Evolutionary conservation across 805 yeast species (phyloP), one percentile per base, ranked within the genome.

Genomic region (Helenozyma rhizophorensis): DNA sequence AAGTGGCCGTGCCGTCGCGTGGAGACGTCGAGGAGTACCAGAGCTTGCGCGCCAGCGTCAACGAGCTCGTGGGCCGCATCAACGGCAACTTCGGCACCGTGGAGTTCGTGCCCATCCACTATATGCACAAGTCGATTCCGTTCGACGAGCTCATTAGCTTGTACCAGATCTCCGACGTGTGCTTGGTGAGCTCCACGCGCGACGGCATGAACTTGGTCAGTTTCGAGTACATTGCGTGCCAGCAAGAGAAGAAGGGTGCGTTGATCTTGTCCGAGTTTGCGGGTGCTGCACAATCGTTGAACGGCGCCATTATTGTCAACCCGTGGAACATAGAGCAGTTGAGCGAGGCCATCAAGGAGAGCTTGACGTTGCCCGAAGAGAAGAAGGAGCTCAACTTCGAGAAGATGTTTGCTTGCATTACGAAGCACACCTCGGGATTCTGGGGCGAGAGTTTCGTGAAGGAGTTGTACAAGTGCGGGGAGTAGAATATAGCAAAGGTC

Each of bases 1-100:
- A 93, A 60, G 90, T 93, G 22, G 98, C 98, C 0, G 97, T 93
- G 14, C 98, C 99, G 3, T 83, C 95, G 13, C 74, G 98, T 49
- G 97, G 96, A 26, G 98, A 90, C 50, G 98, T 93, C 15, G 98
- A 94, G 60, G 98, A 94, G 57, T 94, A 93, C 58, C 97, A 93
- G 54, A 81, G 85, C 45, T 65, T 93, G 45, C 74, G 98, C 39
- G 87, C 97, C 1, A 88, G 86, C 7, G 97, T 94, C 15, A 93
- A 93, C 56, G 98, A 93, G 61, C 70, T 93, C 23, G 97, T 93
- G 21, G 98, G 98, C 21, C 72, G 98, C 51, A 88, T 93, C 53
- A 93, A 93, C 58, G 99, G 99, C 19, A 78, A 80, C 47, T 93
- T 87, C 54, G 98, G 98, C 40, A 87, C 97, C 1, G 87, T 90